Evolutionary conservation across 2,329 filamentous ascomycete species (phyloP), one percentile per base, ranked within the genome.

Genomic region (Botrytis galanthina): DNA sequence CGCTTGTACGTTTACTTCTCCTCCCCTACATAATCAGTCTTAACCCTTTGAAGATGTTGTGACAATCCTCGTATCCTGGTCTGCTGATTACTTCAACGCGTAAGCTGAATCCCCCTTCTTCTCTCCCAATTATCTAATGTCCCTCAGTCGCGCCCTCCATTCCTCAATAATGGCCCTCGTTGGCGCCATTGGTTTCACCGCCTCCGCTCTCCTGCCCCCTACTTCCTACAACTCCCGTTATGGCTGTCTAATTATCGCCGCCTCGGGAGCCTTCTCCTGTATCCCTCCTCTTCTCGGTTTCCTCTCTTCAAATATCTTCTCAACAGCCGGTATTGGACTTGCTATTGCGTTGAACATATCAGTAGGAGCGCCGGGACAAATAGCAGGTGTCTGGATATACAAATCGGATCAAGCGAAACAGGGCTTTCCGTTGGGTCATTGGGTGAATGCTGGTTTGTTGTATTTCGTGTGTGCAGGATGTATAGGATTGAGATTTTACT

Each of bases 341-440:
- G 91, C 91, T 2, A 91, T 93, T 72, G 91, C 91, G 0, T 82
- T 93, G 75, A 93, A 93, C 75, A 87, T 93, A 26, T 89, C 88
- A 2, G 85, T 92, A 67, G 91, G 90, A 0, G 91, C 90, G 0
- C 85, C 91, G 0, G 91, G 91, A 0, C 91, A 93, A 80, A 93
- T 93, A 59, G 87, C 89, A 0, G 91, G 91, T 0, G 90, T 92
- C 1, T 93, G 90, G 90, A 93, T 92, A 75, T 93, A 93, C 82
- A 91, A 91, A 78, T 84, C 87, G 1, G 82, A 87, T 18, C 90
- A 93, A 80, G 86, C 85, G 29, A 80, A 82, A 35, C 82, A 77
- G 16, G 91, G 91, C 0, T 93, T 92, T 79, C 90, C 90, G 0
- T 93, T 90, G 0, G 91, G 91, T 0, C 91, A 93, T 79, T 92